Base-by-base conservation (phyloP, 73 alveolate species). In the Chromera velia region DNA sequence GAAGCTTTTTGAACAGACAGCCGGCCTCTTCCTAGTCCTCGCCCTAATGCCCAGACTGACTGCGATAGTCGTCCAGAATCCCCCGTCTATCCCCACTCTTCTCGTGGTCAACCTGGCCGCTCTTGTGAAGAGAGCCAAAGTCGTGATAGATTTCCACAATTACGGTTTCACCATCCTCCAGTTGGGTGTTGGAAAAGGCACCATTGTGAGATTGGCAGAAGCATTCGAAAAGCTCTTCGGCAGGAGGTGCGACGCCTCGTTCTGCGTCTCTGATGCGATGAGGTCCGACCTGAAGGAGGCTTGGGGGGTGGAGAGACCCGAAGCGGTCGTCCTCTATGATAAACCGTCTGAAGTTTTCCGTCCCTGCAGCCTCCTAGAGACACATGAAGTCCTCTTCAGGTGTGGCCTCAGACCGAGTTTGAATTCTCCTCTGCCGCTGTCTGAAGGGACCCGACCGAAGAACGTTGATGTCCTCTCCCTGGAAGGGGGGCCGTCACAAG, bases 61-160 rank as follows among this genome's bases (percentile, higher is more conserved):
- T 62, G 88, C 82, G 78, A 82, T 92, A 68, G 75, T 93, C 17
- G 73, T 93, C 72, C 94, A 96, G 84, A 94, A 93, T 88, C 99
- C 99, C 29, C 99, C 98, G 22, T 91, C 97, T 19, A 90, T 96
- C 0, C 99, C 99, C 0, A 83, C 89, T 65, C 72, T 94, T 72
- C 75, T 89, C 28, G 88, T 94, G 71, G 88, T 89, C 71, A 49
- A 88, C 29, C 68, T 90, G 22, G 79, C 92, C 30, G 86, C 82
- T 70, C 45, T 87, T 34, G 40, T 93, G 71, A 76, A 89, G 29
- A 75, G 89, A 24, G 73, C 91, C 49, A 74, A 87, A 73, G 75
- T 91, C 46, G 87, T 94, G 27, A 89, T 96, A 28, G 99, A 96
- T 89, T 96, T 98, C 97, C 99, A 96, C 89, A 96, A 96, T 85